Evolutionary conservation across 257 asterid genomes (phyloP).

Genomic region (Rhazya stricta): DNA sequence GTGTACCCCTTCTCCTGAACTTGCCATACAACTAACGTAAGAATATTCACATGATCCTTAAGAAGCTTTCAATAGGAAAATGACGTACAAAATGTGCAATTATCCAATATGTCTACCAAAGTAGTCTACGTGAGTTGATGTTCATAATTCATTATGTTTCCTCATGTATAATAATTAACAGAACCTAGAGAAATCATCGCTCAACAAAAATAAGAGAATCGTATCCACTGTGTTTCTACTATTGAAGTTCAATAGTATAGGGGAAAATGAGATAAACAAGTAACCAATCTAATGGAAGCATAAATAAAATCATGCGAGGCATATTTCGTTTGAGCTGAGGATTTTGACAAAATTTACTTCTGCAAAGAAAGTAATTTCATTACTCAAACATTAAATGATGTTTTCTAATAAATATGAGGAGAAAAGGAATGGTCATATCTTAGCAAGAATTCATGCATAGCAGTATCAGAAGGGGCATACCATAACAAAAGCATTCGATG

Average conservation of each 20-base stretch:
- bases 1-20: neutral
- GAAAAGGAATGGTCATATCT: neutral
- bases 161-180: neutral
- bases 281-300: too few species aligned
- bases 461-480: slow-evolving; percentile 29
- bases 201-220: neutral
- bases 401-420: neutral
- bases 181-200: neutral
- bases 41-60: neutral
- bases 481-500: slow-evolving; percentile 92
- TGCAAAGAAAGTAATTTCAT: neutral
- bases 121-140: too few species aligned
- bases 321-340: neutral
- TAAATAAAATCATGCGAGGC: too few species aligned
- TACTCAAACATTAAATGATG: neutral
- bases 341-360: neutral
- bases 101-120: neutral
- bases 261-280: too few species aligned
- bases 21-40: neutral
- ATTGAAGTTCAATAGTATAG: too few species aligned
- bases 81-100: neutral
- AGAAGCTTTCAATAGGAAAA: neutral
- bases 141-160: too few species aligned
- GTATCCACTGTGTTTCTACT: too few species aligned
- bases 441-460: neutral